A percentile compares a stretch with the other conserved stretches of the same genome.
Evolutionary conservation across 306 rosid species (phyloP).

Genomic region (Sicyos edulis): DNA sequence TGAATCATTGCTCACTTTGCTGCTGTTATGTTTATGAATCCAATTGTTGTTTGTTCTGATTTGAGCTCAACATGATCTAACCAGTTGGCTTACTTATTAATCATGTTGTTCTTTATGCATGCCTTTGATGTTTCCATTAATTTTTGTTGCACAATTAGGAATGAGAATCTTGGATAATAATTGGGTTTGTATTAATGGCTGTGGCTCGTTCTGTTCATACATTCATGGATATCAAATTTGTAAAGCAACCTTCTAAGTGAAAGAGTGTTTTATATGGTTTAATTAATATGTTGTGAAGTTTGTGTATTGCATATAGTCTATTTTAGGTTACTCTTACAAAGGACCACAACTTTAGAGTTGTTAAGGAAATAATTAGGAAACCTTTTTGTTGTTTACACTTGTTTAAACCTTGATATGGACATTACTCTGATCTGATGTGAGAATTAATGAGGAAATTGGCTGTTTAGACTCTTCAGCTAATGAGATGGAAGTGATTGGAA

Average conservation of each 20-base stretch:
- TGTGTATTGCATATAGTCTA: background rate
- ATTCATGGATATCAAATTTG: slow-evolving; percentile 9
- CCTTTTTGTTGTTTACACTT: background rate
- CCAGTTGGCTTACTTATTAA: background rate
- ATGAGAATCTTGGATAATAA: background rate
- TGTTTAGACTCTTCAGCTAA: slow-evolving; percentile 10
- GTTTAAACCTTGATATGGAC: slow-evolving; percentile 4
- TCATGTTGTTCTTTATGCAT: background rate
- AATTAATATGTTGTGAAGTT: background rate
- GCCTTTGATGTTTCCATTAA: background rate
- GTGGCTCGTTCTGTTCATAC: slow-evolving; percentile 5
- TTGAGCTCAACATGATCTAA: slow-evolving; percentile 17
- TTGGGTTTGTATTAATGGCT: slow-evolving; percentile 1
- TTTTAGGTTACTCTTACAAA: background rate
- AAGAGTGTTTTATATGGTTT: background rate
- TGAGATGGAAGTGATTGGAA: background rate
- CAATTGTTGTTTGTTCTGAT: background rate
- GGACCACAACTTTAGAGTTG: slow-evolving; percentile 8
- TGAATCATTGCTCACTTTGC: slow-evolving; percentile 6
- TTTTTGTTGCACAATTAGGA: background rate
- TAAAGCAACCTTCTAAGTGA: background rate
- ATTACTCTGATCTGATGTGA: slow-evolving; percentile 5
- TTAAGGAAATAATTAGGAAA: background rate
- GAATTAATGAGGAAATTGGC: background rate
- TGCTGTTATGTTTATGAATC: slow-evolving; percentile 10